Evolutionary conservation across 1,139 yeast species (phyloP), one percentile per base, ranked within the genome.

Genomic region (Saccharomyces hybrid): DNA sequence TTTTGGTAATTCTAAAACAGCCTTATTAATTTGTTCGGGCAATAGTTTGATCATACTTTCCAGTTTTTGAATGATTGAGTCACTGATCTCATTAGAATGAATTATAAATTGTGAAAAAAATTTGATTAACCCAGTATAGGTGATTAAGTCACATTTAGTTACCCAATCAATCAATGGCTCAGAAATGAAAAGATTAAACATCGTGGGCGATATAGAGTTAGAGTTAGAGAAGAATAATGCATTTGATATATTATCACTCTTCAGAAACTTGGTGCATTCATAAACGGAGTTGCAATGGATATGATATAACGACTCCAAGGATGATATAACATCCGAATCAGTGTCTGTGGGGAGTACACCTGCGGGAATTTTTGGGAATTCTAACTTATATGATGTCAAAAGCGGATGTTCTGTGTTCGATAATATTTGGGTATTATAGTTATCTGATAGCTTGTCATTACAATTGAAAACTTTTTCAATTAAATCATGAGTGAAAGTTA

Each of bases 161-260:
- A 86, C 77, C 93, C 95, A 86, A n/a, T 76, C 76, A 2, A 74
- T 64, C 3, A 83, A 66, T 3, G 69, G 63, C 11, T 78, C 78
- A n/a, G 77, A 70, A 14, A 75, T 72, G 58, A 83, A 78, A 20
- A 87, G 71, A 59, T 79, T 80, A 63, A 78, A 78, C 7, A 83
- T 85, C 0, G 88, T 86, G 0, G 80, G 73, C 0, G 90, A 80
- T 54, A 86, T 74, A 1, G 81, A 75, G 11, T 82, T 75, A 54
- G 62, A 58, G 46, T 78, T 77, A 67, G 86, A 86, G 11, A 79
- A 73, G n/a, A 75, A 66, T 53, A 85, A 71, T 16, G 79, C 72
- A 13, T 78, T 72, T 55, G 83, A 77, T 47, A 88, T 71, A 62
- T 79, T 80, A 56, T 79, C 79, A 52, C 83, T 67, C 57, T 84